Evolutionary conservation across 345 rosid genomes (phyloP), one percentile per base, ranked within the genome.

Genomic region (Camelina neglecta): DNA sequence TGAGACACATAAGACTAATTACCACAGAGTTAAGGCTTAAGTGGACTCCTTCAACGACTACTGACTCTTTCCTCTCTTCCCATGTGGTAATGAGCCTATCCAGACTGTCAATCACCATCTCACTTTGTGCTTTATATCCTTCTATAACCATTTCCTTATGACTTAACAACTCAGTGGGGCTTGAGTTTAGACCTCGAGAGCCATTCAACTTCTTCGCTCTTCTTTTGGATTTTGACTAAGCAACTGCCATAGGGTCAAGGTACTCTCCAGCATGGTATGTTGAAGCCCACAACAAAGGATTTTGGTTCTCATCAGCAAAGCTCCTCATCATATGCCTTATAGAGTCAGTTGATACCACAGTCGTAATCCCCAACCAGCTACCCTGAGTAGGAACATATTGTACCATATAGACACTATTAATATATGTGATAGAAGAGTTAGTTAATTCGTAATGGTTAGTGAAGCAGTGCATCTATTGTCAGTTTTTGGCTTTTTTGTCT

Each of bases 251-350:
- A 23, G 92, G 92, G 81, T 96, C 99, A 84, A 96, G 84, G 83
- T 45, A 85, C 71, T 96, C 99, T 55, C 99, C 99, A 39, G 99
- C 98, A 80, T 96, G 99, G 77, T 96, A 96, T 3, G 98, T 96
- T 45, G 99, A 93, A 74, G 98, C 89, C 99, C 99, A 96, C 15
- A 96, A 90, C 73, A 96, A 80, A 51, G 99, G 99, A 72, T 93
- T 96, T 75, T 93, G 85, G 67, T 91, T 88, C 84, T 96, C 99
- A 81, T 88, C 89, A 56, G 82, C 97, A 80, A 93, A 96, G 77
- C 99, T 93, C 80, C 99, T 86, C 99, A 96, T 96, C 99, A 96
- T 93, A 83, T 96, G 99, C 69, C 98, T 84, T 60, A 93, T 88
- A 23, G 99, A 96, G 75, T 96, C 98, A 0, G 99, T 96, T 48